A percentile compares a stretch with the other conserved stretches of the same genome.
These are phyloP conservation scores for Russula abietina DNA, from an alignment of 768 basidiomycete species.

Conservation along the genomic window DNA sequence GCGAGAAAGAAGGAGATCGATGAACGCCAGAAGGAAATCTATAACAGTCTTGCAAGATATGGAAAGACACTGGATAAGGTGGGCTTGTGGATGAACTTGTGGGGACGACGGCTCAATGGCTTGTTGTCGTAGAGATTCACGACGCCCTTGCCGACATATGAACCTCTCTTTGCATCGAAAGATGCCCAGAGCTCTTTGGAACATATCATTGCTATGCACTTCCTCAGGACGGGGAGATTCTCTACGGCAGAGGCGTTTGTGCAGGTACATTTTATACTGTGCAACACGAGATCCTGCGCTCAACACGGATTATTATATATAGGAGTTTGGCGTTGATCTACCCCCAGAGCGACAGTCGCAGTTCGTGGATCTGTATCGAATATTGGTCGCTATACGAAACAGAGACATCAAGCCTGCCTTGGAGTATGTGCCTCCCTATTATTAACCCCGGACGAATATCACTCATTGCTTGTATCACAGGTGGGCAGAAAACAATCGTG, in stretches of 20 bases:
- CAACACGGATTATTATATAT: conserved; percentile 5
- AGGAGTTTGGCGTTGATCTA: conserved; percentile 67
- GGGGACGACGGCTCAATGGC: conserved; percentile 17
- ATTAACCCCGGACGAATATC: conserved; percentile 4
- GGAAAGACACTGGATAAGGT: conserved; percentile 94
- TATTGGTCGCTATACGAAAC: conserved; percentile 58
- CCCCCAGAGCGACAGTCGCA: conserved; percentile 44
- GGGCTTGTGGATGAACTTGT: conserved; percentile 19
- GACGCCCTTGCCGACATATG: conserved; percentile 60
- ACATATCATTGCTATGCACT: conserved; percentile 65
- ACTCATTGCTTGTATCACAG: conserved; percentile 37
- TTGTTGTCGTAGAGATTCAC: conserved; percentile 37
- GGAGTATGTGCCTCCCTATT: conserved; percentile 43
- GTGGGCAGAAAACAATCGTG: conserved; percentile 66
- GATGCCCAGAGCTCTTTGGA: conserved; percentile 58
- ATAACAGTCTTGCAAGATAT: conserved; percentile 65
- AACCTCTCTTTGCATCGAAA: conserved; percentile 58
- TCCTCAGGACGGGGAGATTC: conserved; percentile 78
- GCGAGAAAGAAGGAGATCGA: conserved; percentile 77
- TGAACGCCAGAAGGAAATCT: conserved; percentile 84
- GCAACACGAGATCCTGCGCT: conserved; percentile 4
- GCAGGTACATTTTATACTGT: conserved; percentile 41
- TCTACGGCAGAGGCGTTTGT: conserved; percentile 70
- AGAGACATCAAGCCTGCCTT: conserved; percentile 73
- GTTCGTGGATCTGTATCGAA: conserved; percentile 66